A percentile compares a stretch with the other conserved stretches of the same genome.
These are phyloP conservation scores for Dendrobium chrysotoxum DNA, from an alignment of 106 monocot genomes.

Conservation along the genomic window DNA sequence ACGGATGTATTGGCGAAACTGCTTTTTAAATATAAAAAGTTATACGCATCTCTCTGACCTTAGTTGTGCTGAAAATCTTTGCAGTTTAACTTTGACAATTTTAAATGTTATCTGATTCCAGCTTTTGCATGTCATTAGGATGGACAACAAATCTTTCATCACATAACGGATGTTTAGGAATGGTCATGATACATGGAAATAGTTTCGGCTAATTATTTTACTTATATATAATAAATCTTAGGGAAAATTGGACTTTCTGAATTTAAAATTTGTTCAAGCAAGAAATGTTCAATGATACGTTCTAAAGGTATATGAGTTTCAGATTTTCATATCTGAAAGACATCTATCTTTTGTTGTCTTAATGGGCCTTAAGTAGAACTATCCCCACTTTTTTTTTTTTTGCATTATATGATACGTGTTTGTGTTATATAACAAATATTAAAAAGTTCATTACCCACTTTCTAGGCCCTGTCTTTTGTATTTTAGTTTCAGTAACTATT, in stretches of 20 bases:
- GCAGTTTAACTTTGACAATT: not conserved
- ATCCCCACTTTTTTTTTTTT: not conserved
- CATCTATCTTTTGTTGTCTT: no score
- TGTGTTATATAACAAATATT: not conserved
- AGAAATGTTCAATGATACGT: not conserved
- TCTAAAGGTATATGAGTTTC: not conserved
- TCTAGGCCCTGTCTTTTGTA: not conserved
- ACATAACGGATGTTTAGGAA: not conserved
- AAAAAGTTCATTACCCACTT: not conserved
- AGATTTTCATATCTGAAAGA: no score
- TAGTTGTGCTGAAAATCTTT: not conserved
- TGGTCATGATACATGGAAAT: not conserved
- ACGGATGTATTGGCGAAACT: slow-evolving; percentile 9
- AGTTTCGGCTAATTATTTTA: not conserved
- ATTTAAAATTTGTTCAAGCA: not conserved
- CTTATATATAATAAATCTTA: not conserved
- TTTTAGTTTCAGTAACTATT: not conserved
- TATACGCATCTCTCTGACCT: not conserved
- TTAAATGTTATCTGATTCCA: not conserved
- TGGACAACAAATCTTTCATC: not conserved
- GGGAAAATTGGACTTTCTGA: not conserved
- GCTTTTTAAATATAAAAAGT: not conserved
- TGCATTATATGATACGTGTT: not conserved
- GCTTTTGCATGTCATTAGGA: not conserved
- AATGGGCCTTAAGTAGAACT: no score